Conservation (phyloP, 129 eudicot species). For the Tagetes erecta region DNA sequence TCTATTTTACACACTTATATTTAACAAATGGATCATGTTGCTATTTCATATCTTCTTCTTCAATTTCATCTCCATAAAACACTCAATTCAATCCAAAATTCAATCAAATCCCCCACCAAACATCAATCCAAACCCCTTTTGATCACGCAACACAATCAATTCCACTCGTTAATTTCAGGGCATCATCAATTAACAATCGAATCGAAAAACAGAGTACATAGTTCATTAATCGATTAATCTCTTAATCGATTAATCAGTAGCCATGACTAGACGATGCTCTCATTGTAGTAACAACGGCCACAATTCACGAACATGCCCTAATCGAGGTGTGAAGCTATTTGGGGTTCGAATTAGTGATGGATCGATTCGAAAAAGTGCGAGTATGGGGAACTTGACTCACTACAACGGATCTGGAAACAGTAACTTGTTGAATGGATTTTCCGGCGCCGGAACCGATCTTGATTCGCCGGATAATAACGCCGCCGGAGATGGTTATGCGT, state of each 20-base stretch:
- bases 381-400: slow-evolving; percentile 93
- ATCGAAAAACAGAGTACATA: slow-evolving; percentile 15
- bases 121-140: slow-evolving; percentile 25
- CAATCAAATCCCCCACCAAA: slow-evolving; percentile 22
- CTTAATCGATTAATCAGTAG: not conserved
- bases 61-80: slow-evolving; percentile 22
- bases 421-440: slow-evolving; percentile 45
- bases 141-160: slow-evolving; percentile 12
- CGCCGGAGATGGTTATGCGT: slow-evolving; percentile 79
- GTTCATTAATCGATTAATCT: slow-evolving; percentile 22
- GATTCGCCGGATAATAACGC: slow-evolving; percentile 56
- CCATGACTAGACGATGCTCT: slow-evolving; percentile 87
- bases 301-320: slow-evolving; percentile 92
- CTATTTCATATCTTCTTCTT: slow-evolving; percentile 20
- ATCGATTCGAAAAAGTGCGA: slow-evolving; percentile 88
- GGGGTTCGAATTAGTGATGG: slow-evolving; percentile 94
- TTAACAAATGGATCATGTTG: slow-evolving; percentile 34
- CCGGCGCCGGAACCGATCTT: slow-evolving; percentile 40
- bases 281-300: slow-evolving; percentile 97
- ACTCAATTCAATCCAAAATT: slow-evolving; percentile 18
- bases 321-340: slow-evolving; percentile 84
- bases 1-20: slow-evolving; percentile 16
- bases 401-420: slow-evolving; percentile 47
- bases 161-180: not conserved
- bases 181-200: slow-evolving; percentile 9